Base-by-base conservation (phyloP, 805 yeast species). In the Komagataella mondaviorum region DNA sequence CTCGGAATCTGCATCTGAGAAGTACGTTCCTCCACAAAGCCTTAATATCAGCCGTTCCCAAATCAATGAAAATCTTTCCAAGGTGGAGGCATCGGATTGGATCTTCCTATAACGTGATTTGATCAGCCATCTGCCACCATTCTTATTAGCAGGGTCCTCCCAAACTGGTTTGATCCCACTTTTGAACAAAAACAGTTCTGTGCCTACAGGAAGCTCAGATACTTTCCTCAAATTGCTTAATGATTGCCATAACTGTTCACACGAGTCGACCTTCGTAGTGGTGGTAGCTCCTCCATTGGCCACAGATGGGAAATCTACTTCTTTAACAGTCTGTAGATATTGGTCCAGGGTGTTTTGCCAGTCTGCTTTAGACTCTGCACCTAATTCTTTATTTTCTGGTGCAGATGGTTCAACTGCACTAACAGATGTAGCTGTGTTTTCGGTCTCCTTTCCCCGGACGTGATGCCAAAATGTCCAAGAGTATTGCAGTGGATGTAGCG, bases 41-140 rank as follows among this genome's bases (percentile, higher is more conserved):
- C 73, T 73, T 54, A 82, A 60, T 49, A 82, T 60, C 46, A 81
- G 64, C 48, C 82, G 63, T 62, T 78, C 83, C 82, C 82, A 78
- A 48, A 78, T 70, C 50, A 77, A 63, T 30, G 56, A 30, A 30
- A 30, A 30, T 10, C 39, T 30, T 60, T 57, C 44, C 55, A 22
- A 24, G 30, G 16, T 51, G 54, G 48, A 54, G 55, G 45, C 57
- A 60, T 20, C 48, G 50, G 51, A 14, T 16, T 36, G 10, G 54
- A 56, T 10, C 23, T 45, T 44, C 54, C 57, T 45, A 46, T 39
- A n/a, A 44, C 22, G 49, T 55, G 51, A 72, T 55, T 80, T 68
- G 56, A 79, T 74, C 17, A 76, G 71, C 84, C 84, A 80, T 56
- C 84, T 67, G 2, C 87, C 86, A 44, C 86, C 86, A 50, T 70